Conservation (phyloP, 306 rosid species). For the Quercus cerris region DNA sequence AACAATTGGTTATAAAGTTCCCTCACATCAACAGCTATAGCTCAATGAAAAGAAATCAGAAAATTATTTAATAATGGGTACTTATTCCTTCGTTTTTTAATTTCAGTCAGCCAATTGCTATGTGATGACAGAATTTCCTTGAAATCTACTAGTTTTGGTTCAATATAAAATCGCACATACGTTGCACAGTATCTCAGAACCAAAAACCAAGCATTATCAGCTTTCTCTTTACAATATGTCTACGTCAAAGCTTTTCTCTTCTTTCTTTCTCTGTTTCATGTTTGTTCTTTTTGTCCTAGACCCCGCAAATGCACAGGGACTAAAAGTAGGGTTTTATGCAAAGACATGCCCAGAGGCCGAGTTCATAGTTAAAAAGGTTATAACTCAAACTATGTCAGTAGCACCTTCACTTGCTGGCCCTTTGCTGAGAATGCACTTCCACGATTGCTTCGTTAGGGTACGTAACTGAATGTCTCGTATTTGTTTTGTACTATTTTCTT, state of each 20-base stretch:
- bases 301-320: neutral
- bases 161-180: neutral
- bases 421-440: constrained; percentile 41
- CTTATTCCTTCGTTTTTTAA: neutral
- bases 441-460: constrained; percentile 50
- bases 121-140: neutral
- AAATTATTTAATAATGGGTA: neutral
- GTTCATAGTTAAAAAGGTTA: constrained; percentile 13
- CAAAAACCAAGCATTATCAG: neutral
- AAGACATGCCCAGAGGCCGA: constrained; percentile 24
- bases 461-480: neutral
- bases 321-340: constrained; percentile 29
- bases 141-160: neutral
- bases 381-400: constrained; percentile 1
- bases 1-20: no score
- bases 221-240: constrained; percentile 11
- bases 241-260: constrained; percentile 3
- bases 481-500: neutral
- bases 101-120: neutral
- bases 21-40: no score
- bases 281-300: neutral
- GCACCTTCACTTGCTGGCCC: constrained; percentile 33
- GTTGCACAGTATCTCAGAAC: neutral
- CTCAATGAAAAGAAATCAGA: no score
- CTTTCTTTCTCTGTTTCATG: constrained; percentile 3